Percentiles rank a stretch among this genome's conserved stretches.
These are phyloP conservation scores for Gossypium herbaceum DNA, from an alignment of 345 rosid genomes.

Conservation along the genomic window DNA sequence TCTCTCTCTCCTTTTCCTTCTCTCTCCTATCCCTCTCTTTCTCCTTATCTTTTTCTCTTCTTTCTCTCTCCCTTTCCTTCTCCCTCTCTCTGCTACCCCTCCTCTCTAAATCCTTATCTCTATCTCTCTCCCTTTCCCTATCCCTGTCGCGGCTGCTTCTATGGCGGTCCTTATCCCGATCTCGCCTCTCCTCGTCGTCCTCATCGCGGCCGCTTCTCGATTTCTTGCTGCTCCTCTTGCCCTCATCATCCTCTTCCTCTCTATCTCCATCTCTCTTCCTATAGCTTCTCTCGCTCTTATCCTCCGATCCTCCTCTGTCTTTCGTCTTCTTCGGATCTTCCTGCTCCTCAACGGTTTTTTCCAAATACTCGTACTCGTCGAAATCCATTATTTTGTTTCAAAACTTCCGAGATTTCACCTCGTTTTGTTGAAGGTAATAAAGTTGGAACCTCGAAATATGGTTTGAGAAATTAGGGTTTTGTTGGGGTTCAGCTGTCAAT, in stretches of 20 bases:
- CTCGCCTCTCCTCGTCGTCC: conserved; percentile 46
- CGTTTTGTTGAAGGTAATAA: conserved; percentile 27
- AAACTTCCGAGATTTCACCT: conserved; percentile 13
- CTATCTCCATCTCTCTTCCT: conserved; percentile 58
- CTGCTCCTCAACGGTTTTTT: conserved; percentile 71
- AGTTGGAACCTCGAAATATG: conserved; percentile 6
- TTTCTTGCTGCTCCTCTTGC: conserved; percentile 45
- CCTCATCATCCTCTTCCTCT: conserved; percentile 42
- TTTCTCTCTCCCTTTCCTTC: conserved; percentile 30
- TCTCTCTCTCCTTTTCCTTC: conserved; percentile 16
- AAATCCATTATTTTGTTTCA: conserved; percentile 45
- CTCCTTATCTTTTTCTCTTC: conserved; percentile 33
- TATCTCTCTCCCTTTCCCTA: conserved; percentile 36
- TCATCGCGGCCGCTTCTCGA: conserved; percentile 58
- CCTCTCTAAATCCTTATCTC: conserved; percentile 36
- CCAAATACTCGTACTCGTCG: conserved; percentile 94
- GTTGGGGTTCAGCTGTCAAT: conserved; percentile 11
- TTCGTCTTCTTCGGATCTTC: conserved; percentile 45
- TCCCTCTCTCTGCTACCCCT: conserved; percentile 37
- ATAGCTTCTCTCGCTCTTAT: conserved; percentile 64
- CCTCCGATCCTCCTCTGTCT: conserved; percentile 37
- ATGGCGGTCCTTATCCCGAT: conserved; percentile 48
- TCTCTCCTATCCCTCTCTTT: conserved; percentile 21
- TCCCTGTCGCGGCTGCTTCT: conserved; percentile 40
- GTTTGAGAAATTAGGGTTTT: conserved; percentile 16